phyloP scores from a whole-genome alignment of 2,329 filamentous ascomycete genomes.

The Penicillium sp. region DNA sequence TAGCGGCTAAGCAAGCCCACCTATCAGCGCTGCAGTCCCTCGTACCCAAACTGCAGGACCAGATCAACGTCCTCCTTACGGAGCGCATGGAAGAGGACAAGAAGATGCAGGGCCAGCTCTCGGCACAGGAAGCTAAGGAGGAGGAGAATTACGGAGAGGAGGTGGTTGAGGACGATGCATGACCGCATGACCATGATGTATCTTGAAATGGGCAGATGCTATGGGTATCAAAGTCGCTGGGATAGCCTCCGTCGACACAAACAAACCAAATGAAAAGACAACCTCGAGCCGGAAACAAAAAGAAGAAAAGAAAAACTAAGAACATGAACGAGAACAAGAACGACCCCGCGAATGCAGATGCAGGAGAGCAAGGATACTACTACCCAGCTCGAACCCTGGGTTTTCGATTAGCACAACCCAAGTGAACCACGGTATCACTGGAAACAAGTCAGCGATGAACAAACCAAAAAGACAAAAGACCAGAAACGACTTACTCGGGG shows the following conservation, averaged over 20 bases:
- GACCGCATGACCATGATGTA: constrained; percentile 23
- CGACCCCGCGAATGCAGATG: constrained; percentile 5
- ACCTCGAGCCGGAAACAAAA: constrained; percentile 3
- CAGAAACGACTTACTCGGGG: constrained; percentile 63
- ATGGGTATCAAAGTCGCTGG: constrained; percentile 37
- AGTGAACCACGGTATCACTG: constrained; percentile 67
- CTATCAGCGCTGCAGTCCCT: constrained; percentile 51
- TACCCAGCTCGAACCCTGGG: constrained; percentile 24
- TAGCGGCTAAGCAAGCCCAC: constrained; percentile 51
- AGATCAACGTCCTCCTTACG: constrained; percentile 60
- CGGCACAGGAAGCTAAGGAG: constrained; percentile 42
- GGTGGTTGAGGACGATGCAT: constrained; percentile 63
- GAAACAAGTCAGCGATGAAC: constrained; percentile 17
- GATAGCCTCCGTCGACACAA: constrained; percentile 20
- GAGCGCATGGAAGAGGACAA: constrained; percentile 63
- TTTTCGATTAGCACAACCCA: constrained; percentile 64
- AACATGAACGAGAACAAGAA: neutral
- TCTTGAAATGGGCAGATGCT: constrained; percentile 17
- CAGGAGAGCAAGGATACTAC: constrained; percentile 13
- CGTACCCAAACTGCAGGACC: constrained; percentile 52
- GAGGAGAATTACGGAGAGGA: constrained; percentile 79
- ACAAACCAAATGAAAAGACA: constrained; percentile 4
- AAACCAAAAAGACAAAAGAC: neutral
- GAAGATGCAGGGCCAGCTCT: constrained; percentile 34
- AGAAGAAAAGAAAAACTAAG: neutral